Evolutionary conservation across 345 rosid genomes (phyloP).

Genomic region (Euclidium syriacum): DNA sequence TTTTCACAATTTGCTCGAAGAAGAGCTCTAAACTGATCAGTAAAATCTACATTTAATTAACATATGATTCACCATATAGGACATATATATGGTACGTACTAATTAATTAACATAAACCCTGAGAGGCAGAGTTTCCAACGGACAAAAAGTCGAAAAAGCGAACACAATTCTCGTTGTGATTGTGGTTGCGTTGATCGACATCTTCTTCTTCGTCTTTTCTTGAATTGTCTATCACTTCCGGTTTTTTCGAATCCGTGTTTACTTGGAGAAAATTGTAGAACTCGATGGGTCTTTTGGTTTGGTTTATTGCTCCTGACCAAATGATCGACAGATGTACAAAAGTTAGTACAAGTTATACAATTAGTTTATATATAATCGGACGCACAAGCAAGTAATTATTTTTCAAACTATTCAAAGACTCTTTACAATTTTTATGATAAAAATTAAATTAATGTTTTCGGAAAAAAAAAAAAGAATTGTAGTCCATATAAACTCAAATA

Average conservation of each 20-base stretch:
- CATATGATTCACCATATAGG: slow-evolving; percentile 9
- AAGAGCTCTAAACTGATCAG: slow-evolving; percentile 15
- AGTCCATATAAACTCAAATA: neutral
- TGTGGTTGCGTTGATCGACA: slow-evolving; percentile 10
- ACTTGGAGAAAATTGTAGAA: slow-evolving; percentile 73
- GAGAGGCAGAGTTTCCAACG: slow-evolving; percentile 33
- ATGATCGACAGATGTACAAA: neutral
- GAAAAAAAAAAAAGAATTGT: neutral
- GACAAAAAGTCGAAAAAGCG: slow-evolving; percentile 60
- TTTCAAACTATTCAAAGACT: neutral
- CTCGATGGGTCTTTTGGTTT: slow-evolving; percentile 33
- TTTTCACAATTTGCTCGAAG: slow-evolving; percentile 14
- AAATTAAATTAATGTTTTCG: neutral
- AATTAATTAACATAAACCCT: slow-evolving; percentile 18
- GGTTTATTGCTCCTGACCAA: slow-evolving; percentile 13
- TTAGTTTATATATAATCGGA: neutral
- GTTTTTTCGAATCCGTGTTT: slow-evolving; percentile 52
- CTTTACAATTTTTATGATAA: neutral
- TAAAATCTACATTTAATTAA: neutral
- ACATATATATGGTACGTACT: slow-evolving; percentile 3
- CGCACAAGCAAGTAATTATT: neutral
- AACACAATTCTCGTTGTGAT: slow-evolving; percentile 16
- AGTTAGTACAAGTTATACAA: neutral
- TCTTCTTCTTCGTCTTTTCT: slow-evolving; percentile 21
- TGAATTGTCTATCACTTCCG: slow-evolving; percentile 43